Base-by-base conservation (phyloP, 371 early-diverging fungal genomes). In the Blakeslea trispora region DNA sequence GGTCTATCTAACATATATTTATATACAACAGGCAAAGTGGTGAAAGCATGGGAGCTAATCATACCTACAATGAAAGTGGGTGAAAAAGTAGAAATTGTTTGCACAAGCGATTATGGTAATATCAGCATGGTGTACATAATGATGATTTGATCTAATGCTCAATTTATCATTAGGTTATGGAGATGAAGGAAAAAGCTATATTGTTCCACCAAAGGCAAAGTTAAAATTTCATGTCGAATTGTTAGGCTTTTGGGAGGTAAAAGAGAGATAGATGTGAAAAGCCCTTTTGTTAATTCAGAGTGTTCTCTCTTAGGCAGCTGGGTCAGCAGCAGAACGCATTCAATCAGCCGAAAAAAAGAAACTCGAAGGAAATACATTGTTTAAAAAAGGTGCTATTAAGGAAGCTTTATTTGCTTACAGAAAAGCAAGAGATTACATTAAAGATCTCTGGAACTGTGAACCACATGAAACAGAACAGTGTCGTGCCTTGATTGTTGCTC, bases 11-110 rank as follows among this genome's bases (percentile, higher is more conserved):
- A 28, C 28, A n/a, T n/a, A n/a, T n/a, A n/a, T n/a, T n/a, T n/a
- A n/a, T n/a, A n/a, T n/a, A n/a, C n/a, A n/a, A n/a, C n/a, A 79
- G 80, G 68, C n/a, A 63, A 81, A 55, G 82, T 85, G 2, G 77
- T 85, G 48, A 55, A 79, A 46, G 82, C 79, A 47, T 83, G 82
- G 82, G 86, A 85, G 42, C 46, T 76, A n/a, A 82, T 74, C 48
- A 72, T 84, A 50, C 77, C 75, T 19, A 81, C 81, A 24, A 85
- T 85, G 83, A 69, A 76, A 59, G 69, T 81, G 18, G 84, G 84
- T 13, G 86, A 85, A 57, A 40, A 69, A 17, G 77, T 77, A 5
- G 81, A 83, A 24, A 71, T 84, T 18, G 57, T 72, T 15, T 79
- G 81, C 50, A 59, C 76, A 32, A 75, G 81, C 43, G 77, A 81